Evolutionary conservation across 371 early-diverging fungal genomes (phyloP).

Genomic region (Mucor irregularis): DNA sequence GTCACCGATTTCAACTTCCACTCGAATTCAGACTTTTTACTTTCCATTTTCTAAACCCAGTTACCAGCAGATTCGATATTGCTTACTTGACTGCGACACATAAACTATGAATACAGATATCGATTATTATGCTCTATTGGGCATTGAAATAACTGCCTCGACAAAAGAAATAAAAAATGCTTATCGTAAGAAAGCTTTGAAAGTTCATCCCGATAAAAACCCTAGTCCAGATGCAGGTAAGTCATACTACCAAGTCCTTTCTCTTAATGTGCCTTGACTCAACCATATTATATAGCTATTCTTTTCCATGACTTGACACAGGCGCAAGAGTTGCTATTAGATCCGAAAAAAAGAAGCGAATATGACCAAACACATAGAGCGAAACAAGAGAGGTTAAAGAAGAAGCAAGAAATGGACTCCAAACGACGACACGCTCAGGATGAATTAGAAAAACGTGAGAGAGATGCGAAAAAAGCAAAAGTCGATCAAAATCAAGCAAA

Average conservation of each 20-base stretch:
- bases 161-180: conserved; percentile 72
- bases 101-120: conserved; percentile 39
- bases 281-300: conserved; percentile 20
- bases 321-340: conserved; percentile 40
- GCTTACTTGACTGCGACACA: not conserved
- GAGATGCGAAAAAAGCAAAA: conserved; percentile 37
- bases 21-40: not conserved
- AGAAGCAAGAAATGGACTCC: conserved; percentile 47
- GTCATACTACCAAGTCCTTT: not conserved
- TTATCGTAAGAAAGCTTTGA: conserved; percentile 61
- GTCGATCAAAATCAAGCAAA: conserved; percentile 41
- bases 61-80: no score
- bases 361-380: conserved; percentile 46
- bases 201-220: conserved; percentile 56
- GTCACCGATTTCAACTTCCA: conserved; percentile 5
- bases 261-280: not conserved
- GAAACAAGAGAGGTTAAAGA: conserved; percentile 42
- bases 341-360: conserved; percentile 34
- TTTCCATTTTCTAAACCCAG: conserved; percentile 1
- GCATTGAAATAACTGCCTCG: conserved; percentile 53
- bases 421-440: conserved; percentile 46
- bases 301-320: conserved; percentile 40
- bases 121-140: conserved; percentile 80
- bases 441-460: conserved; percentile 47
- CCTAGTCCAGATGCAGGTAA: conserved; percentile 56